Base-by-base conservation (phyloP, 768 basidiomycete species). In the Fibroporia radiculosa region DNA sequence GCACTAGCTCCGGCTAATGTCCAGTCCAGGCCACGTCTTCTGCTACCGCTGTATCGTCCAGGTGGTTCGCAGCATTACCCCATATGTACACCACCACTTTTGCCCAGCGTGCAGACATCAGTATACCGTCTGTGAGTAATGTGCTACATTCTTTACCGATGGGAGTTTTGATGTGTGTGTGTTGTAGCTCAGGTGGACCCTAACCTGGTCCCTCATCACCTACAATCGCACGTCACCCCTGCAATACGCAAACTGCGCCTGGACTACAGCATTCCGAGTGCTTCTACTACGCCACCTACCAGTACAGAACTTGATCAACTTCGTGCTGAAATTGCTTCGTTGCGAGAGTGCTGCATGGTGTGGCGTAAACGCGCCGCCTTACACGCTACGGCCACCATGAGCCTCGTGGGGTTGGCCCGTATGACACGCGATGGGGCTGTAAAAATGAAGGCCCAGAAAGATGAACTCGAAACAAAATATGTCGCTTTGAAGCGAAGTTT, bases 21-120 rank as follows among this genome's bases (percentile, higher is more conserved):
- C 22, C 49, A 29, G 11, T 34, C 24, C 24, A 84, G 82, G 82
- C 12, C 82, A 84, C 53, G 64, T 84, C 31, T 82, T 81, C 57
- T 84, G 82, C 59, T 67, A 71, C 43, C 67, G 71, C 35, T 84
- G 82, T 50, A 68, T 84, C 27, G 59, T 68, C n/a, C 66, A 66
- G 38, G 64, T 72, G 5, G 66, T 78, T 11, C 66, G 71, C 44
- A 66, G 71, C n/a, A 63, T 73, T 13, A 69, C 67, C 33, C 68
- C 74, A 1, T 69, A 65, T 44, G 66, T 69, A 41, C 66, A 64
- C 44, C 64, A 68, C 27, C 79, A 74, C 48, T 66, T 62, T 41
- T 84, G 82, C 52, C 81, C 80, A 11, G 68, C 70, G 3, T 84
- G 82, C 54, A 71, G 75, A 22, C 60, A 67, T 18, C 56, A 69